phyloP scores from a whole-genome alignment of 2,329 filamentous ascomycete species.

The Botrytis medusae region DNA sequence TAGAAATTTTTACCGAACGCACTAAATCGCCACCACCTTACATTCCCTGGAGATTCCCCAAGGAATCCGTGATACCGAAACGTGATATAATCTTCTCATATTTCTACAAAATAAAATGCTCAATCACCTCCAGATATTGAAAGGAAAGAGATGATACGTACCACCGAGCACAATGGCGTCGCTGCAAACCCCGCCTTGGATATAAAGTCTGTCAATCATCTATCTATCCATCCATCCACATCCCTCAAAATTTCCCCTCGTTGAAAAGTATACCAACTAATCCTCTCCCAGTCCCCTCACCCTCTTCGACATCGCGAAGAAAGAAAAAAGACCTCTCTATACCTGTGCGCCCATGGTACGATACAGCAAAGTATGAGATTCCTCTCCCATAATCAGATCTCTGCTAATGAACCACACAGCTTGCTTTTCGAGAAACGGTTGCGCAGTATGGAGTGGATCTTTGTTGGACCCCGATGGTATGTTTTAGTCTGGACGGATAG shows the following conservation, averaged over 20 bases:
- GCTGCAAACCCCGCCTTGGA: slow-evolving; percentile 10
- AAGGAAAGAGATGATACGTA: slow-evolving; percentile 4
- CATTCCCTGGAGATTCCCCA: neutral
- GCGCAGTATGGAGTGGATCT: slow-evolving; percentile 64
- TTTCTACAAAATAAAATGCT: neutral
- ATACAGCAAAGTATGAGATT: slow-evolving; percentile 52
- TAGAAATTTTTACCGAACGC: slow-evolving; percentile 19
- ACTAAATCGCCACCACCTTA: neutral
- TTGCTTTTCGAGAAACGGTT: slow-evolving; percentile 68
- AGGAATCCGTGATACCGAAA: neutral
- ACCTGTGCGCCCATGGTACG: slow-evolving; percentile 68
- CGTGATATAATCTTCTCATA: neutral
- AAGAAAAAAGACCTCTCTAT: slow-evolving; percentile 54
- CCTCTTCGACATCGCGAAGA: slow-evolving; percentile 56
- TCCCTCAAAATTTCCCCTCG: neutral
- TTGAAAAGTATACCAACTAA: neutral
- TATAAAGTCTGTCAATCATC: slow-evolving; percentile 9
- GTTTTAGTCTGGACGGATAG: neutral
- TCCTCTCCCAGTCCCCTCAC: slow-evolving; percentile 52
- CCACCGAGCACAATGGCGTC: neutral
- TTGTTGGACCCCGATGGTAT: slow-evolving; percentile 68
- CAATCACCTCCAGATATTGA: neutral
- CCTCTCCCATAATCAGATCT: neutral
- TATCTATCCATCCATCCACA: neutral
- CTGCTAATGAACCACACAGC: slow-evolving; percentile 42